A percentile compares a stretch with the other conserved stretches of the same genome.
phyloP scores from a whole-genome alignment of 306 rosid species.

The Malus sieversii region DNA sequence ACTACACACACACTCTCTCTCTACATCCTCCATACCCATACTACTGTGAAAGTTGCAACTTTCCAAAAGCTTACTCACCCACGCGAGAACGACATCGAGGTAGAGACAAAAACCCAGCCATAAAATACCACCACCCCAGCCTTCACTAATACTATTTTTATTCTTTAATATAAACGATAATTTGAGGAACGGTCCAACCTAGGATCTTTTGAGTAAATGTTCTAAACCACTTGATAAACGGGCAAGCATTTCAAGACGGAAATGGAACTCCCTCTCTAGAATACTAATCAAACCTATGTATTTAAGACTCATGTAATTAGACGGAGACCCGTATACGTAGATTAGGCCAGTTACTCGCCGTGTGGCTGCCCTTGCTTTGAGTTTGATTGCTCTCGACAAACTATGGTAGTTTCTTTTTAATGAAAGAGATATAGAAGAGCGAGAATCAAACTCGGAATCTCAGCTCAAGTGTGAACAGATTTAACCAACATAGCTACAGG shows the following conservation, averaged over 20 bases:
- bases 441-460: no score
- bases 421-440: not conserved
- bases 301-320: not conserved
- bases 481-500: no score
- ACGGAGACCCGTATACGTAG: not conserved
- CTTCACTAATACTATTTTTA: not conserved
- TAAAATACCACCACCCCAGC: not conserved
- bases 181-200: no score
- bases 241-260: not conserved
- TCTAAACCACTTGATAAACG: no score
- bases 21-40: not conserved
- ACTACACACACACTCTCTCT: not conserved
- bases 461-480: no score
- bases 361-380: not conserved
- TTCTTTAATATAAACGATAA: no score
- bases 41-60: not conserved
- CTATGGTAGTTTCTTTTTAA: not conserved
- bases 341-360: not conserved
- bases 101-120: conserved; percentile 35
- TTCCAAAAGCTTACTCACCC: not conserved
- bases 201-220: no score
- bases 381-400: not conserved
- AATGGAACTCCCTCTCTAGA: not conserved
- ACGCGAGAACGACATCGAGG: conserved; percentile 1
- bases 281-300: not conserved